Percentiles rank a stretch among this genome's conserved stretches.
Conservation (phyloP, 345 rosid species). For the Cochlearia excelsa region DNA sequence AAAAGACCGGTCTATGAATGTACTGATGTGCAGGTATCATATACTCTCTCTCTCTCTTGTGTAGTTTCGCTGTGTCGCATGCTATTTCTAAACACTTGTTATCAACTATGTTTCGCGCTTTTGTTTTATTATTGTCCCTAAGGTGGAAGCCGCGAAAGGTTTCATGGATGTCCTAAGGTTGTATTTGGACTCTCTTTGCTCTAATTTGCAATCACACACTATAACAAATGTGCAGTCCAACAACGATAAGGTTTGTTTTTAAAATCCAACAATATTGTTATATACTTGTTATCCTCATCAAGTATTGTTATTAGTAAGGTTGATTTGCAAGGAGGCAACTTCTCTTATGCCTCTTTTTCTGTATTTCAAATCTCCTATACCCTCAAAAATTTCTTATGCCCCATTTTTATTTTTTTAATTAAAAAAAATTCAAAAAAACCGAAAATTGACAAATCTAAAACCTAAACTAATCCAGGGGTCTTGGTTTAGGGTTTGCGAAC, state of each 20-base stretch:
- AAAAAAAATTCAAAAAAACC: no score
- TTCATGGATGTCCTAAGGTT: slow-evolving; percentile 65
- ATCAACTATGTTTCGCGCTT: not conserved
- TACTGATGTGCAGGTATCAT: slow-evolving; percentile 74
- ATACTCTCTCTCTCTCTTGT: slow-evolving; percentile 19
- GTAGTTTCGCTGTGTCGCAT: not conserved
- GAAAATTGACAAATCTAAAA: no score
- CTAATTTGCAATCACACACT: slow-evolving; percentile 88
- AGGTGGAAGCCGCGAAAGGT: slow-evolving; percentile 90
- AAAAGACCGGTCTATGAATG: slow-evolving; percentile 84
- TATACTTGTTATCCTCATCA: no score
- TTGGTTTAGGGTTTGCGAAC: no score
- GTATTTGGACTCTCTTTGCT: slow-evolving; percentile 82
- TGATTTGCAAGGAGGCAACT: no score
- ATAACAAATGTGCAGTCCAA: slow-evolving; percentile 97
- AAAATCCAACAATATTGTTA: not conserved
- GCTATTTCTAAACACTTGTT: slow-evolving; percentile 9
- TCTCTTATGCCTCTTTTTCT: no score
- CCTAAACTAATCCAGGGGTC: no score
- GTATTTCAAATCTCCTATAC: no score
- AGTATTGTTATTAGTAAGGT: no score
- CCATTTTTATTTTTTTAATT: no score
- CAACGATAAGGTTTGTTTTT: slow-evolving; percentile 74
- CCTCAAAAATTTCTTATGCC: no score
- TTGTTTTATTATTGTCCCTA: slow-evolving; percentile 7